phyloP scores from a whole-genome alignment of 2,329 filamentous ascomycete species.

The Mollisia scopiformis region DNA sequence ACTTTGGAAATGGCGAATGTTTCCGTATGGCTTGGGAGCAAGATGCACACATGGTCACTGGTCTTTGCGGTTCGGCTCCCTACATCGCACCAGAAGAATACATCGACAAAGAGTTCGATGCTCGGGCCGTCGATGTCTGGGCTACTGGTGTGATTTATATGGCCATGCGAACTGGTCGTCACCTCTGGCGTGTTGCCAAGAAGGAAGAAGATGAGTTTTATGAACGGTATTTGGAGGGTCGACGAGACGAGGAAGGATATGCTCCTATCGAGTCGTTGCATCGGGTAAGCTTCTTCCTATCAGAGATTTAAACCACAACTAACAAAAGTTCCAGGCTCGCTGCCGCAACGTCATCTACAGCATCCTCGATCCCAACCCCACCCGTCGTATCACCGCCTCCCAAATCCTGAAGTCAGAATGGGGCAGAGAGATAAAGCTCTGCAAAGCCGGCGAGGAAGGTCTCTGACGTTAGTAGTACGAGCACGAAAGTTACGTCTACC shows the following conservation, averaged over 20 bases:
- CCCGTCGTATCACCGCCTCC: conserved; percentile 88
- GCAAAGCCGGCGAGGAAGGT: conserved; percentile 94
- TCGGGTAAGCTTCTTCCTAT: conserved; percentile 66
- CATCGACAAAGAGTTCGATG: conserved; percentile 92
- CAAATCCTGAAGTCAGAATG: conserved; percentile 98
- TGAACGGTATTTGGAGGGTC: conserved; percentile 87
- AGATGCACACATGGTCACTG: conserved; percentile 96
- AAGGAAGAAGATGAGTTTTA: conserved; percentile 98
- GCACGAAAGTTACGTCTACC: conserved; percentile 4
- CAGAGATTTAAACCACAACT: conserved; percentile 12
- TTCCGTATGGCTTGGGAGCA: conserved; percentile 99
- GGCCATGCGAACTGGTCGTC: conserved; percentile 96
- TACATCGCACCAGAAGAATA: conserved; percentile 99
- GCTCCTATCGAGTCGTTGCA: conserved; percentile 94
- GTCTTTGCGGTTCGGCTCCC: conserved; percentile 92
- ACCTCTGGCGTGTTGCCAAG: conserved; percentile 95
- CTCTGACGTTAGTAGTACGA: conserved; percentile 56
- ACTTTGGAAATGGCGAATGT: conserved; percentile 98
- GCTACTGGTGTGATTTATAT: conserved; percentile 99
- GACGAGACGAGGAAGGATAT: conserved; percentile 93
- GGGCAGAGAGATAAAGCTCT: conserved; percentile 96
- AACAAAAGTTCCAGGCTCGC: conserved; percentile 66
- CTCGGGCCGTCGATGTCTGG: conserved; percentile 97
- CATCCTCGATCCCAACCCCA: conserved; percentile 92
- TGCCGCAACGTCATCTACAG: conserved; percentile 99